A percentile compares a stretch with the other conserved stretches of the same genome.
These are phyloP conservation scores for Calonectria montana DNA, from an alignment of 2,329 filamentous ascomycete species.

Conservation along the genomic window DNA sequence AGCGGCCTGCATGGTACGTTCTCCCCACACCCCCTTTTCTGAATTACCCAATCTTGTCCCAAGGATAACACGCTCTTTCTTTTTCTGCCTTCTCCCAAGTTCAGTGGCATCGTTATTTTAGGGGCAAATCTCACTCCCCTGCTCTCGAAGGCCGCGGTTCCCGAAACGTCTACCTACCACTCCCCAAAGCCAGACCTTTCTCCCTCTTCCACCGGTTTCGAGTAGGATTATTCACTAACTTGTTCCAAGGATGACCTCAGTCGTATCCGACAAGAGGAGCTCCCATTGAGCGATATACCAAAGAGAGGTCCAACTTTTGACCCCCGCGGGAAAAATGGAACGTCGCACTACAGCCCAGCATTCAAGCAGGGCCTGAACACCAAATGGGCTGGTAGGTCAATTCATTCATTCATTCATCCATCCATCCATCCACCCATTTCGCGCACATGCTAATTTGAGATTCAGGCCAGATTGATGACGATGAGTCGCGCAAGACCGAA, in stretches of 20 bases:
- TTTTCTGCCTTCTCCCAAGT: background rate
- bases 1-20: conserved; percentile 35
- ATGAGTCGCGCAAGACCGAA: conserved; percentile 34
- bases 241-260: conserved; percentile 35
- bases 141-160: background rate
- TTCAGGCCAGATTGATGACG: conserved; percentile 33
- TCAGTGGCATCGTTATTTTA: too few species aligned
- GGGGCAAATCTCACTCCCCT: too few species aligned
- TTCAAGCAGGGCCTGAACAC: conserved; percentile 3
- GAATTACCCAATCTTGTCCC: background rate
- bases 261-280: conserved; percentile 38
- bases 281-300: conserved; percentile 30
- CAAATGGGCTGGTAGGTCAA: conserved; percentile 28
- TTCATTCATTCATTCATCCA: background rate
- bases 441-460: background rate
- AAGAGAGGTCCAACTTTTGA: conserved; percentile 24
- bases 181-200: background rate
- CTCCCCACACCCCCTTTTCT: background rate
- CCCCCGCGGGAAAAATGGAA: conserved; percentile 27
- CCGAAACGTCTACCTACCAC: background rate
- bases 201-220: background rate
- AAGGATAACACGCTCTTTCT: background rate
- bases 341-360: background rate
- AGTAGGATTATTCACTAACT: background rate
- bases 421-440: background rate